Evolutionary conservation across 2,329 filamentous ascomycete species (phyloP), one percentile per base, ranked within the genome.

Genomic region (Colletotrichum sp.): DNA sequence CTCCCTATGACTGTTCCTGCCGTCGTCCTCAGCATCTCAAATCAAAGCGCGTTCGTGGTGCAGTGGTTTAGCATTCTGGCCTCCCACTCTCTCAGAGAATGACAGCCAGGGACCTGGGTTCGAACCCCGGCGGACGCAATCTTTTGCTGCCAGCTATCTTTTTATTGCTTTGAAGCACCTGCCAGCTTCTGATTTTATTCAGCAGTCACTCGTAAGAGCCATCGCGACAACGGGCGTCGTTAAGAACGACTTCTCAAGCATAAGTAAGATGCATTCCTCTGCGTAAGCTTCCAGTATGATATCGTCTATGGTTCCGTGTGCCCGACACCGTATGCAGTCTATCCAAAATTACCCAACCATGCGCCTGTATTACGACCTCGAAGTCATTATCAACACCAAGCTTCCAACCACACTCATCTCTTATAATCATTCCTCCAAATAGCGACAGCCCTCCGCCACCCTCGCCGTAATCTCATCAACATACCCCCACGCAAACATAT

Each of bases 401-500:
- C n/a, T n/a, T n/a, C n/a, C n/a, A n/a, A n/a, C n/a, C n/a, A n/a
- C n/a, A n/a, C n/a, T n/a, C n/a, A n/a, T n/a, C n/a, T n/a, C n/a
- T n/a, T n/a, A n/a, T n/a, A n/a, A 30, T 13, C n/a, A 30, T 10
- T 21, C 65, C 57, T 75, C 70, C 64, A 75, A 8, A 8, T 52
- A 48, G 15, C 34, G 32, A 67, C 83, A 85, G 0, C 82, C 84
- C 26, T 69, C 67, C 26, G 60, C 80, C 30, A 85, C 67, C 66
- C 75, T 79, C 30, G 74, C 76, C 2, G 81, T 82, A 3, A 82
- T 79, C 0, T 68, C 72, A 1, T 81, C 80, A 18, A 84, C 71
- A 6, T 81, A 76, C 0, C 79, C 78, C 43, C 79, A 80, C 3
- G 80, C 80, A 78, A 90, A 90, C 52, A 90, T 81, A 69, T 85